phyloP scores from a whole-genome alignment of 176 grass and related monocot genomes.

The Lolium perenne region DNA sequence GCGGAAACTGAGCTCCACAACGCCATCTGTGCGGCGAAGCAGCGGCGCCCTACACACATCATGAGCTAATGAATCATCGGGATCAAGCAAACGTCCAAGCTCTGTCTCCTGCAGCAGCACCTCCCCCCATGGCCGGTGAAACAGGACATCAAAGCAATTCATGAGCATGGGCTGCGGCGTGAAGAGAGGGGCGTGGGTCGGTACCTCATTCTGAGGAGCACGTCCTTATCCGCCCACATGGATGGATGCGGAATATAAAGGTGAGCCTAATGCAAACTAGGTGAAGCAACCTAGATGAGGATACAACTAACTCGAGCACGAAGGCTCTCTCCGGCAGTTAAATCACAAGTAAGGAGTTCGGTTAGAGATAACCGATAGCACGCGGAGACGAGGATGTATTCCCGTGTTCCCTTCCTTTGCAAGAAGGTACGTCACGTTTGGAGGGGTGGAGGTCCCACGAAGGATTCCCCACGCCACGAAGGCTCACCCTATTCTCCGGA shows the following conservation, averaged over 20 bases:
- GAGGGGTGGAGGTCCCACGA: too few species aligned
- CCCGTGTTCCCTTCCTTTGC: too few species aligned
- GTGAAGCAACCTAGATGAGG: too few species aligned
- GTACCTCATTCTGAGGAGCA: slow-evolving; percentile 29
- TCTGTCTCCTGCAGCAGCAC: slow-evolving; percentile 21
- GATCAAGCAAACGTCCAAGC: slow-evolving; percentile 31
- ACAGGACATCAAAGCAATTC: background rate
- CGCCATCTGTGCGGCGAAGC: background rate
- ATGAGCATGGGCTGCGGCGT: slow-evolving; percentile 34
- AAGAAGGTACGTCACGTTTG: too few species aligned
- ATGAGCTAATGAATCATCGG: slow-evolving; percentile 29
- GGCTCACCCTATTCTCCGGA: too few species aligned
- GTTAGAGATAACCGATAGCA: too few species aligned
- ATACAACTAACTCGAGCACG: too few species aligned
- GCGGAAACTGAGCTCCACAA: slow-evolving; percentile 23
- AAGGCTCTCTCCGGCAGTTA: too few species aligned
- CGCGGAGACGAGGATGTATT: too few species aligned
- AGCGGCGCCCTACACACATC: background rate
- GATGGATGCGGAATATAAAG: slow-evolving; percentile 34
- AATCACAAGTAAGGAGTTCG: too few species aligned
- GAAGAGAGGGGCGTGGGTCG: slow-evolving; percentile 38
- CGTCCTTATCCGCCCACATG: slow-evolving; percentile 51
- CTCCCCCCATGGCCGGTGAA: background rate
- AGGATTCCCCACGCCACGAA: too few species aligned
- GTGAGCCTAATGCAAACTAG: too few species aligned